Evolutionary conservation across 805 yeast species (phyloP).

Genomic region (Wickerhamomyces chaumierensis): DNA sequence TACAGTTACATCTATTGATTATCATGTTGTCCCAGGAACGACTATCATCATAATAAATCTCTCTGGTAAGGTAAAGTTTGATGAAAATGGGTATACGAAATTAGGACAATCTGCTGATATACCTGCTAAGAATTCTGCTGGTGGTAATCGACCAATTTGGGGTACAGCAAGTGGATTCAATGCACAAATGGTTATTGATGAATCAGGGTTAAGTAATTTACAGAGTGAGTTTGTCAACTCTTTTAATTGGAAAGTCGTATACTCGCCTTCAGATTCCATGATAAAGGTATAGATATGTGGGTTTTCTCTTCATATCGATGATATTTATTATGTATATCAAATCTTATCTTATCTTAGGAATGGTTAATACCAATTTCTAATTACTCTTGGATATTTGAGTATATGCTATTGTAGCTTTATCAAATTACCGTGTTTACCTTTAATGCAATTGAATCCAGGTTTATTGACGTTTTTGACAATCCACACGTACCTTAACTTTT

Average conservation of each 20-base stretch:
- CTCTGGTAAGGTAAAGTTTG: constrained; percentile 55
- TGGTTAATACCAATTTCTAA: too few relatives aligned
- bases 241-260: constrained; percentile 57
- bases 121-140: constrained; percentile 2
- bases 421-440: too few relatives aligned
- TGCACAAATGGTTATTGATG: constrained; percentile 49
- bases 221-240: constrained; percentile 41
- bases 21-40: constrained; percentile 58
- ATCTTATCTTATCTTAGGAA: too few relatives aligned
- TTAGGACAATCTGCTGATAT: constrained; percentile 55
- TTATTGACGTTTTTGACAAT: too few relatives aligned
- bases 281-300: constrained; percentile 10
- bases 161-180: constrained; percentile 65
- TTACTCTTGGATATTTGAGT: too few relatives aligned
- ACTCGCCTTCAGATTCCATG: constrained; percentile 43
- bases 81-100: constrained; percentile 62
- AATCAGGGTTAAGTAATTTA: constrained; percentile 25
- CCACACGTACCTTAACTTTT: too few relatives aligned
- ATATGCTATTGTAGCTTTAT: too few relatives aligned
- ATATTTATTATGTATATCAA: too few relatives aligned
- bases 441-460: too few relatives aligned
- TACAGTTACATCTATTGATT: constrained; percentile 50
- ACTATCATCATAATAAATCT: constrained; percentile 40
- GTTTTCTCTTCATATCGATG: too few relatives aligned
- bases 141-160: constrained; percentile 27